Evolutionary conservation across 371 early-diverging fungal species (phyloP), one percentile per base, ranked within the genome.

Genomic region (Mortierella sp.): DNA sequence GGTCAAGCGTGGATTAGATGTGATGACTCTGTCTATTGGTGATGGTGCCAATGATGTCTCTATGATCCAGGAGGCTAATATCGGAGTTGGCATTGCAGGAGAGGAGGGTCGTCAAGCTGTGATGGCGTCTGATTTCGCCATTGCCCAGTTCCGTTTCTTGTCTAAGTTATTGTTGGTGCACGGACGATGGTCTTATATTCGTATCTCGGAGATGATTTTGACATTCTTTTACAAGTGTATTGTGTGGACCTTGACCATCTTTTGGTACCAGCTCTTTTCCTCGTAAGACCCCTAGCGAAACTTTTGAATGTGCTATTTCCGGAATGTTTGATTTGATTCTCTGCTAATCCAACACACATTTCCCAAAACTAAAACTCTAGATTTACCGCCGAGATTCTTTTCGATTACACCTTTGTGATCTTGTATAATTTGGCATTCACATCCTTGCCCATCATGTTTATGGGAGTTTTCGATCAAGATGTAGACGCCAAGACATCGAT

Each of bases 11-110:
- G 89, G 91, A 10, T 83, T 92, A 57, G 87, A 90, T 13, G 93
- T 91, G 10, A 90, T 95, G 91, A 93, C 94, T 1, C 72, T 94
- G 50, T 92, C 96, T 10, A 93, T 97, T 38, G 97, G 98, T 24
- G 96, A 98, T 85, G 94, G 97, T 48, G 96, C 96, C 13, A 98
- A 98, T 80, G 98, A 98, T 81, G 97, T 97, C 7, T 89, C 92
- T 10, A 98, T 98, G 98, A 95, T 98, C 61, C 94, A 95, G 84
- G 93, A 90, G 75, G 95, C 98, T 41, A 91, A 97, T 77, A 92
- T 97, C 2, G 97, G 97, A 55, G 86, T 97, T 21, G 98, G 98
- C 43, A 96, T 97, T 61, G 90, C 93, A 24, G 98, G 98, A 72
- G 94, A 96, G 62, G 98, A 97, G 86, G 98, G 98, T 21, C 86